These are phyloP conservation scores for Achaetomium macrosporum DNA, from an alignment of 2,329 filamentous ascomycete species.

Conservation along the genomic window DNA sequence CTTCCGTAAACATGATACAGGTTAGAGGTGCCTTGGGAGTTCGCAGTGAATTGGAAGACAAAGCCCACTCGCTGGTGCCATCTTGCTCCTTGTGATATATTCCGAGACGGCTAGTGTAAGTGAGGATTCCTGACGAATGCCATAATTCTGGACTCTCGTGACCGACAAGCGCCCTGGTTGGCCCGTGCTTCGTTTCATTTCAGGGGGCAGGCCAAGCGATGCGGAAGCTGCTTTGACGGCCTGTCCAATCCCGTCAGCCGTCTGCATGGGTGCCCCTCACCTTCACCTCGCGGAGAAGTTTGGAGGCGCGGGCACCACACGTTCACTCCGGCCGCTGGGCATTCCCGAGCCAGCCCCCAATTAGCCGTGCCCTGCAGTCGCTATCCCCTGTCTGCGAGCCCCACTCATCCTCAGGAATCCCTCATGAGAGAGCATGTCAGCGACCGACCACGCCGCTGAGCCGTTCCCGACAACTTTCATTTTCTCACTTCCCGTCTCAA, in stretches of 20 bases:
- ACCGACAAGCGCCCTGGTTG: constrained; percentile 22
- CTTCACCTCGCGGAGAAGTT: not conserved
- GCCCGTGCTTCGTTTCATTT: constrained; percentile 26
- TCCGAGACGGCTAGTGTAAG: constrained; percentile 1
- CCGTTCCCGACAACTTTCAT: not conserved
- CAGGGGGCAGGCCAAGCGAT: constrained; percentile 18
- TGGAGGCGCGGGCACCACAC: constrained; percentile 2
- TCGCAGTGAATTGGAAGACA: not conserved
- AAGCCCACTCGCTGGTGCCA: not conserved
- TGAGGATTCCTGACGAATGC: not conserved
- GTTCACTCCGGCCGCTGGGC: not conserved
- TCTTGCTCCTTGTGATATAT: constrained; percentile 10
- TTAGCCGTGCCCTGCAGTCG: constrained; percentile 11
- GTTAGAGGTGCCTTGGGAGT: not conserved
- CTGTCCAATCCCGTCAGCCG: constrained; percentile 23
- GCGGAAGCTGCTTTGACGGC: constrained; percentile 6
- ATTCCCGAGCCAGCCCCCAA: constrained; percentile 5
- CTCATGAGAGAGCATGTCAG: constrained; percentile 5
- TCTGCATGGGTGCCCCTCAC: constrained; percentile 7
- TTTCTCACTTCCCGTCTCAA: not conserved
- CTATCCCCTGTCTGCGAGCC: not conserved
- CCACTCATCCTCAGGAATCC: constrained; percentile 3
- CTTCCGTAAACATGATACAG: not conserved
- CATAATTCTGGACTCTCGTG: not conserved
- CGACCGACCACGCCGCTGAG: constrained; percentile 2